Evolutionary conservation across 139 green algal species (phyloP).

Genomic region (Marvania coccoides): DNA sequence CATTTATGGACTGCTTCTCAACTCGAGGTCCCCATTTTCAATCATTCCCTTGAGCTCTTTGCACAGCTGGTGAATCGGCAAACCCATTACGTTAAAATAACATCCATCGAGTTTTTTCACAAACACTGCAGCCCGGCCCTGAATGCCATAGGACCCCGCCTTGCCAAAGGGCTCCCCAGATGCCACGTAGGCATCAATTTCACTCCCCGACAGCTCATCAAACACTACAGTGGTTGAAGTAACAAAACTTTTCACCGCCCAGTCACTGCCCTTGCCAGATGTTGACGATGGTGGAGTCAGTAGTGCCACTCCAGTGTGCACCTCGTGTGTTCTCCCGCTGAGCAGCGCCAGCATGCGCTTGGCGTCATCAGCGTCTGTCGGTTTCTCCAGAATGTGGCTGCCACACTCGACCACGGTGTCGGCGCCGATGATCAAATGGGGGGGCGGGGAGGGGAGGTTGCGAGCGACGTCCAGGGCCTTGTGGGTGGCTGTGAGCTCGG

Average conservation of each 20-base stretch:
- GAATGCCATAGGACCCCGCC: slow-evolving; percentile 67
- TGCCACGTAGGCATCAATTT: slow-evolving; percentile 69
- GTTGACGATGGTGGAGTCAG: slow-evolving; percentile 18
- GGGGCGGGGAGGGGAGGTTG: background rate
- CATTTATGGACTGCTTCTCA: too few species aligned
- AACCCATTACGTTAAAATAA: slow-evolving; percentile 91
- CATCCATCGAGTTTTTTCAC: slow-evolving; percentile 71
- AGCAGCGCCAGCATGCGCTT: slow-evolving; percentile 57
- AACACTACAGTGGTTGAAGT: slow-evolving; percentile 73
- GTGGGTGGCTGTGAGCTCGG: slow-evolving; percentile 53
- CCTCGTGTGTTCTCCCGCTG: slow-evolving; percentile 51
- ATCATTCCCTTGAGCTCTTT: slow-evolving; percentile 27
- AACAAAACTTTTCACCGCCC: slow-evolving; percentile 40
- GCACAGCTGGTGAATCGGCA: slow-evolving; percentile 46
- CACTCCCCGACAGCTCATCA: slow-evolving; percentile 42
- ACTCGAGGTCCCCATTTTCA: too few species aligned
- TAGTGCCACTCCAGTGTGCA: slow-evolving; percentile 82
- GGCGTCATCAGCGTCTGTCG: slow-evolving; percentile 57
- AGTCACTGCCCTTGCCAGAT: background rate
- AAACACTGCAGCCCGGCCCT: slow-evolving; percentile 70
- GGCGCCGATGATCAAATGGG: slow-evolving; percentile 64
- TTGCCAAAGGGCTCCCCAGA: slow-evolving; percentile 77
- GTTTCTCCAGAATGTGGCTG: slow-evolving; percentile 78
- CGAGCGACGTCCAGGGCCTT: slow-evolving; percentile 68
- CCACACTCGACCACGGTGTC: slow-evolving; percentile 77